A percentile compares a stretch with the other conserved stretches of the same genome.
Conservation (phyloP, 169 alveolate species). For the Plasmodium vivax region DNA sequence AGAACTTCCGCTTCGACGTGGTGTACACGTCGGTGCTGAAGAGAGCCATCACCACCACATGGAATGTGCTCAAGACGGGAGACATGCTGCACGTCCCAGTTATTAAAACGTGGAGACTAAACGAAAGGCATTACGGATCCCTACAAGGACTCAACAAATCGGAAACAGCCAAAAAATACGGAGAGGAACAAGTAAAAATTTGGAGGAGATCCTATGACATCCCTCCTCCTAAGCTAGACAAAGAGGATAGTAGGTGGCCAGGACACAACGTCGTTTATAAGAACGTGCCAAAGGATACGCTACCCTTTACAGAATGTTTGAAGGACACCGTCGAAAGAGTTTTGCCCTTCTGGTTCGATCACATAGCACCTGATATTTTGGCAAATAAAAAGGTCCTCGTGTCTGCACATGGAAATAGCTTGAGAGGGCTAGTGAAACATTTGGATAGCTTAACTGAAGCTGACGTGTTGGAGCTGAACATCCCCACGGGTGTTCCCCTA, state of each 20-base stretch:
- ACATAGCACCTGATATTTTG: slow-evolving; percentile 93
- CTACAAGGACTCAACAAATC: slow-evolving; percentile 97
- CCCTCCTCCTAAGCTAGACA: slow-evolving; percentile 97
- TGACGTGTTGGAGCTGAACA: slow-evolving; percentile 94
- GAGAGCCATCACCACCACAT: slow-evolving; percentile 94
- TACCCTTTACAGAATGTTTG: slow-evolving; percentile 97
- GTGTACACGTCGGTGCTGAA: slow-evolving; percentile 96
- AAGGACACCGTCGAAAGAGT: slow-evolving; percentile 96
- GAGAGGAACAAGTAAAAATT: slow-evolving; percentile 95
- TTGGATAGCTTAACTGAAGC: slow-evolving; percentile 94
- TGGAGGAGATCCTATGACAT: slow-evolving; percentile 98
- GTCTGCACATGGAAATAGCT: slow-evolving; percentile 99
- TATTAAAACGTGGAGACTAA: slow-evolving; percentile 93
- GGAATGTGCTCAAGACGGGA: slow-evolving; percentile 91
- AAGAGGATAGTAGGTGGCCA: slow-evolving; percentile 92
- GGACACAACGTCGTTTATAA: slow-evolving; percentile 90
- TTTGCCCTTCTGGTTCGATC: slow-evolving; percentile 95
- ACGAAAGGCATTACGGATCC: slow-evolving; percentile 99
- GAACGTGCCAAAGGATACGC: slow-evolving; percentile 89
- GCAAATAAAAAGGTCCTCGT: slow-evolving; percentile 94
- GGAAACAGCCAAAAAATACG: slow-evolving; percentile 96
- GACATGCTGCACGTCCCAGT: slow-evolving; percentile 93
- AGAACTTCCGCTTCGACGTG: slow-evolving; percentile 92
- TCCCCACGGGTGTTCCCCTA: slow-evolving; percentile 98
- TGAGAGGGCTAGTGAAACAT: slow-evolving; percentile 96